Evolutionary conservation across 148 eudicot genomes (phyloP).

Genomic region (Cornus florida): DNA sequence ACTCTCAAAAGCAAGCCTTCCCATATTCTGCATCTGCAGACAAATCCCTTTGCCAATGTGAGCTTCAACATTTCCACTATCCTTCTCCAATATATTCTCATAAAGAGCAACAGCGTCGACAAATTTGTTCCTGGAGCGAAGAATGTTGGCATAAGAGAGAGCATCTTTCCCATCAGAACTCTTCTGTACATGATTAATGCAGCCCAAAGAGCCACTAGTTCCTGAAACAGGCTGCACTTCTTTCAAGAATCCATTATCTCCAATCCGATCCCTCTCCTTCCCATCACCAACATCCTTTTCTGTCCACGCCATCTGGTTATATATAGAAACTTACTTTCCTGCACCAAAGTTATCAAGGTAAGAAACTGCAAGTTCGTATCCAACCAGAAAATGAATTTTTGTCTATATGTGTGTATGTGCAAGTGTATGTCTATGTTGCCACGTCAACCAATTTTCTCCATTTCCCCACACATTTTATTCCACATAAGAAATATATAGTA

Average conservation of each 20-base stretch:
- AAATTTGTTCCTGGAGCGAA: slow-evolving; percentile 88
- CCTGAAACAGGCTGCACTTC: slow-evolving; percentile 34
- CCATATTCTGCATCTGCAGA: slow-evolving; percentile 81
- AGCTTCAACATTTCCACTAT: slow-evolving; percentile 75
- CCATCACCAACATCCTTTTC: slow-evolving; percentile 57
- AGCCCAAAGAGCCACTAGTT: slow-evolving; percentile 28
- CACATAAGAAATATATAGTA: neutral
- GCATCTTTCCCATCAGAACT: slow-evolving; percentile 57
- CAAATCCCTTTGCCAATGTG: slow-evolving; percentile 93
- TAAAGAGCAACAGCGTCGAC: slow-evolving; percentile 77
- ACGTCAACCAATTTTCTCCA: neutral
- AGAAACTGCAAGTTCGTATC: neutral
- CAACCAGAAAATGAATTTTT: neutral
- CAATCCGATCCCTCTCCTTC: slow-evolving; percentile 39
- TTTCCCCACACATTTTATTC: neutral
- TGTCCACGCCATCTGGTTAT: slow-evolving; percentile 48
- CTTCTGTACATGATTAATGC: slow-evolving; percentile 38
- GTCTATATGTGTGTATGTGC: too few relatives aligned
- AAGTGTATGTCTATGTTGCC: too few relatives aligned
- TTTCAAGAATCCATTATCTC: slow-evolving; percentile 52
- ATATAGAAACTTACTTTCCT: slow-evolving; percentile 25
- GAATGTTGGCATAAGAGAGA: slow-evolving; percentile 77
- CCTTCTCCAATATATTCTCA: slow-evolving; percentile 72
- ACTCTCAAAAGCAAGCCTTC: slow-evolving; percentile 78
- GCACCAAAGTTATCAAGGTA: slow-evolving; percentile 5